Evolutionary conservation across 768 basidiomycete genomes (phyloP).

Genomic region (Tephrocybe sp.): DNA sequence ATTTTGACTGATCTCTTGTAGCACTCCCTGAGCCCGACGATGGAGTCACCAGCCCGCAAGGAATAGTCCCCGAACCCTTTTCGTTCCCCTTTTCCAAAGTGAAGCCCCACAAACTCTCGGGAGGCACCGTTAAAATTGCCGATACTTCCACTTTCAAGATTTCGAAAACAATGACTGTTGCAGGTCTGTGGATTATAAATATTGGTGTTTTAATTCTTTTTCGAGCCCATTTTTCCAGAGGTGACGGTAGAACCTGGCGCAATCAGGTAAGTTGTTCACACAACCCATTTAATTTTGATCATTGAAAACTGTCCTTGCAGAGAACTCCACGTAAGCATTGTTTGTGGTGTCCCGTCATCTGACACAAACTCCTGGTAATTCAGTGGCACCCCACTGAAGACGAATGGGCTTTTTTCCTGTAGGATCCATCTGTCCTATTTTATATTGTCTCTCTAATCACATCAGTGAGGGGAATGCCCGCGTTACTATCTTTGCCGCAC

Average conservation of each 20-base stretch:
- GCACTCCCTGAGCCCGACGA: slow-evolving; percentile 36
- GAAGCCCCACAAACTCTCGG: slow-evolving; percentile 40
- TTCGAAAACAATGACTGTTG: slow-evolving; percentile 53
- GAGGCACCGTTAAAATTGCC: slow-evolving; percentile 51
- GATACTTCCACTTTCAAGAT: slow-evolving; percentile 53
- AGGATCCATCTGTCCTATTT: slow-evolving; percentile 16
- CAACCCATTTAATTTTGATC: background rate
- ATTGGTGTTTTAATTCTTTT: too few relatives aligned
- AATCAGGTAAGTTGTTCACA: slow-evolving; percentile 40
- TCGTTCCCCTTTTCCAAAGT: slow-evolving; percentile 48
- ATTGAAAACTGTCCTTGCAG: slow-evolving; percentile 23
- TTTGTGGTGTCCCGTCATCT: background rate
- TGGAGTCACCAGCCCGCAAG: slow-evolving; percentile 42
- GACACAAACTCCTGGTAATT: too few relatives aligned
- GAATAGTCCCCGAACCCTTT: slow-evolving; percentile 43
- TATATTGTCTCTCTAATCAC: background rate
- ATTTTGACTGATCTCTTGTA: slow-evolving; percentile 13
- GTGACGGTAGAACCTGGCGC: slow-evolving; percentile 59
- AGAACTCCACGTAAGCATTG: slow-evolving; percentile 51
- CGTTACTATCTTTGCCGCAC: slow-evolving; percentile 56
- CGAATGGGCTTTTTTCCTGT: slow-evolving; percentile 66
- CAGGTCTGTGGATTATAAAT: too few relatives aligned
- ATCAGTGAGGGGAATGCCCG: slow-evolving; percentile 52
- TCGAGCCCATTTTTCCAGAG: slow-evolving; percentile 28
- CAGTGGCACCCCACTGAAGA: slow-evolving; percentile 74